A percentile compares a stretch with the other conserved stretches of the same genome.
Evolutionary conservation across 306 rosid genomes (phyloP).

Genomic region (Castanea sativa): DNA sequence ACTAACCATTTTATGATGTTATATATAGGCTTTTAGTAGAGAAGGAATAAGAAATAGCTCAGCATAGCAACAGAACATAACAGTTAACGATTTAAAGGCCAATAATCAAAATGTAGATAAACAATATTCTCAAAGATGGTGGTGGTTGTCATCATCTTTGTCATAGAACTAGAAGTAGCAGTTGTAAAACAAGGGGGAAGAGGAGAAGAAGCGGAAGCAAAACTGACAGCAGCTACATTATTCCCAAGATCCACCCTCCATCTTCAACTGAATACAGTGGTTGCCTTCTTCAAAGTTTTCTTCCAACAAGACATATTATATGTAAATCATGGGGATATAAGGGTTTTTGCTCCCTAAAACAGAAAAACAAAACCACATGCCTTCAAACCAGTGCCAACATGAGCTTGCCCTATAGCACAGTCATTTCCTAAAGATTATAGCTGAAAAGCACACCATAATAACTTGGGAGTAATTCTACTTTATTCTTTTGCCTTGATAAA

Average conservation of each 20-base stretch:
- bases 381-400: slow-evolving; percentile 3
- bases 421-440: slow-evolving; percentile 3
- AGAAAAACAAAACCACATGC: not conserved
- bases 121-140: no score
- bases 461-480: slow-evolving; percentile 6
- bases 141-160: no score
- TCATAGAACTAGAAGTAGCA: no score
- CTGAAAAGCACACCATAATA: slow-evolving; percentile 14
- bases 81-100: not conserved
- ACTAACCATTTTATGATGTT: not conserved
- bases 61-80: not conserved
- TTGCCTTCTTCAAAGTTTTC: not conserved
- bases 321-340: not conserved
- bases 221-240: no score
- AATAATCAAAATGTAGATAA: no score
- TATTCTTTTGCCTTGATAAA: slow-evolving; percentile 6
- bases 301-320: not conserved
- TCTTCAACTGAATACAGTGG: not conserved
- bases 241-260: not conserved
- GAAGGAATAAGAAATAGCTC: not conserved
- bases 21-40: not conserved
- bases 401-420: slow-evolving; percentile 3
- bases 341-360: not conserved
- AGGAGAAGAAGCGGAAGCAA: no score
- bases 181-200: no score